Evolutionary conservation across 2,329 filamentous ascomycete species (phyloP).

Genomic region (Fonsecaea monophora): DNA sequence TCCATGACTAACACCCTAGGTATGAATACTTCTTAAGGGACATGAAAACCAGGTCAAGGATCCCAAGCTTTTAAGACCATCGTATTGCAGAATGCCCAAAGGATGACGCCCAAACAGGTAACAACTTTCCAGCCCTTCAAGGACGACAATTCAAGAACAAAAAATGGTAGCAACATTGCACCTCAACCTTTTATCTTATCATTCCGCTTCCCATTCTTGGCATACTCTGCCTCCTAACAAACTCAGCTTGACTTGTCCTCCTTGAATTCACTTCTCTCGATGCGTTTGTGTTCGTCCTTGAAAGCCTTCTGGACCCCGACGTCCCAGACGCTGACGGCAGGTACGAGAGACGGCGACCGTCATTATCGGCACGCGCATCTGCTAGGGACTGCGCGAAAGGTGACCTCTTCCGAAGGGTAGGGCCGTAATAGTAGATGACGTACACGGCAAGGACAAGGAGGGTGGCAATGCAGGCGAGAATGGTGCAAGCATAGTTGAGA

Average conservation of each 20-base stretch:
- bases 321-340: conserved; percentile 42
- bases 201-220: conserved; percentile 23
- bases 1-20: background rate
- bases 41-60: background rate
- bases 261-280: conserved; percentile 28
- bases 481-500: conserved; percentile 67
- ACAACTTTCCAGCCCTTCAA: background rate
- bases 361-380: conserved; percentile 47
- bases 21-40: background rate
- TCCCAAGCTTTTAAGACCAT: background rate
- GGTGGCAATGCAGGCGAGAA: conserved; percentile 68
- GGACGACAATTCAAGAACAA: background rate
- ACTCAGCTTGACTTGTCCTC: conserved; percentile 32
- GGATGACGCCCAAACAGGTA: background rate
- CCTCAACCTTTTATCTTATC: conserved; percentile 5
- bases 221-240: conserved; percentile 30
- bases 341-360: conserved; percentile 45
- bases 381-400: conserved; percentile 70
- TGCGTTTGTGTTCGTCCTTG: conserved; percentile 24
- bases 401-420: conserved; percentile 64
- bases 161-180: background rate
- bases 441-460: conserved; percentile 69
- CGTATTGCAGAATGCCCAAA: background rate
- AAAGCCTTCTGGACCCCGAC: conserved; percentile 28
- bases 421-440: conserved; percentile 71